phyloP scores from a whole-genome alignment of 768 basidiomycete species.

The Suillus spraguei region DNA sequence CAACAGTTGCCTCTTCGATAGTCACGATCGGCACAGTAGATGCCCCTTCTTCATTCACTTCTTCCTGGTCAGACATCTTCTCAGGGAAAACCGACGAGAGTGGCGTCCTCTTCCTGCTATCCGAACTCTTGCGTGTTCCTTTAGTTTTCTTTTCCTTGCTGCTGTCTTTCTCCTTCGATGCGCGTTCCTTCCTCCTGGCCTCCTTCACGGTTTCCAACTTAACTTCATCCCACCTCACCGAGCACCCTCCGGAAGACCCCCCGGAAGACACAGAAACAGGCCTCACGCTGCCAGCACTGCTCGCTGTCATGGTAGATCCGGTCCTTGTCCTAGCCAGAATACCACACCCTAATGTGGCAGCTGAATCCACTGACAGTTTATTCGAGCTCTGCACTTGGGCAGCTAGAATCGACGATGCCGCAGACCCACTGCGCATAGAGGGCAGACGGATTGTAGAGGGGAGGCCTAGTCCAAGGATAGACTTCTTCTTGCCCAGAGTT shows the following conservation, averaged over 20 bases:
- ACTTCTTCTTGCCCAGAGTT: constrained; percentile 50
- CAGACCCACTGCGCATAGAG: constrained; percentile 35
- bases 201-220: constrained; percentile 52
- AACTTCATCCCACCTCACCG: constrained; percentile 55
- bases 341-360: constrained; percentile 30
- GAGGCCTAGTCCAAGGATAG: constrained; percentile 62
- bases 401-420: constrained; percentile 35
- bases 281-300: constrained; percentile 47
- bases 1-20: constrained; percentile 55
- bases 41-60: constrained; percentile 10
- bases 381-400: constrained; percentile 12
- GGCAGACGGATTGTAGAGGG: constrained; percentile 58
- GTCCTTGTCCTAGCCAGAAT: constrained; percentile 37
- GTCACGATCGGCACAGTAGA: constrained; percentile 34
- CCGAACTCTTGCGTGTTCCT: constrained; percentile 42
- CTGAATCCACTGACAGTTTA: constrained; percentile 37
- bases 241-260: constrained; percentile 42
- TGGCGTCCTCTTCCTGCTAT: constrained; percentile 55
- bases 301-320: constrained; percentile 37
- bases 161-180: constrained; percentile 35
- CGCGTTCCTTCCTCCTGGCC: constrained; percentile 41
- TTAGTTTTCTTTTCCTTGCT: constrained; percentile 31
- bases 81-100: constrained; percentile 65
- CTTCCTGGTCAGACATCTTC: constrained; percentile 20
- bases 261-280: constrained; percentile 45